Evolutionary conservation across 257 asterid species (phyloP).

Genomic region (Rubia yunnanensis): DNA sequence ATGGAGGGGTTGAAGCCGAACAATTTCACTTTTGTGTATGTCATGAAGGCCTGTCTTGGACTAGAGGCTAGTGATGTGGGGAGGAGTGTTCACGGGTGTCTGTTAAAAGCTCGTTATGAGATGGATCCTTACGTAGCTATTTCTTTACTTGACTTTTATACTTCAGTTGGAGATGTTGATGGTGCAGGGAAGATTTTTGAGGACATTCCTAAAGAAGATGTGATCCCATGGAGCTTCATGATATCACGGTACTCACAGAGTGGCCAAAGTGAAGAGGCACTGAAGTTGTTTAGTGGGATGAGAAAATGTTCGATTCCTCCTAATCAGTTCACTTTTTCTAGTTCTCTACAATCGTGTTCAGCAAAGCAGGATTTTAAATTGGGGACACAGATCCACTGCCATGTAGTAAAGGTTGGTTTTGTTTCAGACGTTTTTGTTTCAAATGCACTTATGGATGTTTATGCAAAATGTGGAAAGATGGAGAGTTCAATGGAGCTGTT

Average conservation of each 20-base stretch:
- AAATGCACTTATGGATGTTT: conserved; percentile 90
- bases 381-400: conserved; percentile 72
- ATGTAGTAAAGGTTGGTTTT: conserved; percentile 52
- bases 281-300: conserved; percentile 59
- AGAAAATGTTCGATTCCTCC: conserved; percentile 46
- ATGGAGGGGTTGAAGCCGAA: conserved; percentile 57
- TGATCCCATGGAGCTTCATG: conserved; percentile 97
- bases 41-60: conserved; percentile 77
- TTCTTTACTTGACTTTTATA: conserved; percentile 80
- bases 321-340: conserved; percentile 82
- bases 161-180: conserved; percentile 49
- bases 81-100: conserved; percentile 64
- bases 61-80: conserved; percentile 41
- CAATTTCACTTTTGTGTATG: conserved; percentile 74
- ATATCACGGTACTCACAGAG: conserved; percentile 83
- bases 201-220: conserved; percentile 66
- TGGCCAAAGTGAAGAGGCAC: conserved; percentile 54
- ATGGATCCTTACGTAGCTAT: conserved; percentile 72
- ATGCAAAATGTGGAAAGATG: conserved; percentile 75
- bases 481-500: conserved; percentile 51
- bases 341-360: conserved; percentile 89
- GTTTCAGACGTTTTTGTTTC: conserved; percentile 51
- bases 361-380: conserved; percentile 38
- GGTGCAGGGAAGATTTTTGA: conserved; percentile 67
- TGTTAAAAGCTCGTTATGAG: conserved; percentile 59